Percentiles rank a stretch among this genome's conserved stretches.
Conservation (phyloP, 257 asterid species). For the Echites panduratus region DNA sequence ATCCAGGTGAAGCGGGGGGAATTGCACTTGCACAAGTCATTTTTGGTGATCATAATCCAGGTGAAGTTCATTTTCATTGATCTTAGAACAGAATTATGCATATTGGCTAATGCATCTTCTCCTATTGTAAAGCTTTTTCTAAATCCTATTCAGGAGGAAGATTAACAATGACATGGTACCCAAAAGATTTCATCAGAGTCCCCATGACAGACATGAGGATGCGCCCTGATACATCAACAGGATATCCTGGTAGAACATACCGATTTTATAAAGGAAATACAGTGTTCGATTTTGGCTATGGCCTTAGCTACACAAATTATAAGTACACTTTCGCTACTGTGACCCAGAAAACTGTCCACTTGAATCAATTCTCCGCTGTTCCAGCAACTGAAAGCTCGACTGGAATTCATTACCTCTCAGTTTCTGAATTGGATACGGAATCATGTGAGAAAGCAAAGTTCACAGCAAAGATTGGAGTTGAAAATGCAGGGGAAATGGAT, state of each 20-base stretch:
- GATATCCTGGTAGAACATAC: constrained; percentile 75
- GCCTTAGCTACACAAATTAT: constrained; percentile 70
- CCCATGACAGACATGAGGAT: constrained; percentile 94
- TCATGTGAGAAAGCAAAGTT: constrained; percentile 48
- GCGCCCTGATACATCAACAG: constrained; percentile 55
- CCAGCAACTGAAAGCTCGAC: constrained; percentile 13
- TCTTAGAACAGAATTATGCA: too few species aligned
- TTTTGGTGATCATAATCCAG: constrained; percentile 81
- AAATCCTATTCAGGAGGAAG: constrained; percentile 54
- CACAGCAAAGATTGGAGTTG: constrained; percentile 43
- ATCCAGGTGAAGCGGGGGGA: constrained; percentile 91
- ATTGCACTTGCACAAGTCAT: constrained; percentile 57
- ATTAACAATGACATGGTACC: constrained; percentile 82
- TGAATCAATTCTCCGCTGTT: constrained; percentile 23
- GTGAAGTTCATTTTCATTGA: constrained; percentile 21
- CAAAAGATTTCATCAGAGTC: constrained; percentile 45
- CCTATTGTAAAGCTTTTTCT: not conserved
- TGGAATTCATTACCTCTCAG: constrained; percentile 26
- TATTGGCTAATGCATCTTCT: too few species aligned
- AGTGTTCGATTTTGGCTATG: constrained; percentile 65
- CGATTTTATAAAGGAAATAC: constrained; percentile 62
- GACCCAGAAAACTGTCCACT: constrained; percentile 46
- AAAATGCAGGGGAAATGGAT: constrained; percentile 46
- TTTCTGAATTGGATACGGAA: constrained; percentile 37
- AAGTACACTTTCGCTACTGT: constrained; percentile 38